Evolutionary conservation across 345 rosid species (phyloP).

Genomic region (Melastoma malabathricum): DNA sequence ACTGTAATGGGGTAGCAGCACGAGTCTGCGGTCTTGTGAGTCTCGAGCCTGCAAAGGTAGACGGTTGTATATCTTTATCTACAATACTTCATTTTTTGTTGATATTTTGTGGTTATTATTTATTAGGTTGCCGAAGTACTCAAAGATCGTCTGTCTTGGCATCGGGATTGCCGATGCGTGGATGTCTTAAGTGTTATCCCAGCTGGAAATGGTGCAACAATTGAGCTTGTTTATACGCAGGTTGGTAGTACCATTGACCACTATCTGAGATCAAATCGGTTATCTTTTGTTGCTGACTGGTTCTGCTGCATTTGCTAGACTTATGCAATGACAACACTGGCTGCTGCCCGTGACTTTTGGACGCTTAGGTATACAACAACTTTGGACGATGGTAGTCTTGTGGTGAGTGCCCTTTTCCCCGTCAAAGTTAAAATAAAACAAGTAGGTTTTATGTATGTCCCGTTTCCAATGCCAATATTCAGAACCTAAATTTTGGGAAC

Average conservation of each 20-base stretch:
- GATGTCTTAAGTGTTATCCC: constrained; percentile 65
- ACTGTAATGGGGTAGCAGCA: constrained; percentile 94
- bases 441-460: too few species aligned
- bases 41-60: constrained; percentile 93
- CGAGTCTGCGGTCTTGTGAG: constrained; percentile 99
- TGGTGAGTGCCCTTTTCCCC: constrained; percentile 19
- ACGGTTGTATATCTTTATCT: too few species aligned
- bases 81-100: neutral
- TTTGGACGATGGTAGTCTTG: constrained; percentile 90
- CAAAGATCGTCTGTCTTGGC: constrained; percentile 96
- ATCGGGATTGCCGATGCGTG: constrained; percentile 79
- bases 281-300: neutral
- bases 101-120: constrained; percentile 7
- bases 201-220: constrained; percentile 74
- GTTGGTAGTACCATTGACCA: constrained; percentile 16
- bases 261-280: neutral
- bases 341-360: constrained; percentile 96
- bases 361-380: constrained; percentile 75
- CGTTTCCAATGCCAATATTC: too few species aligned
- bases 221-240: constrained; percentile 87
- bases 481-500: too few species aligned
- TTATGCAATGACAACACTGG: constrained; percentile 83
- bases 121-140: constrained; percentile 78
- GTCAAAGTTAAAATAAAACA: too few species aligned
- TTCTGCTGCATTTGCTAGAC: constrained; percentile 24